These are phyloP conservation scores for Penicillium crystallinum DNA, from an alignment of 495 filamentous ascomycete species.

Conservation along the genomic window DNA sequence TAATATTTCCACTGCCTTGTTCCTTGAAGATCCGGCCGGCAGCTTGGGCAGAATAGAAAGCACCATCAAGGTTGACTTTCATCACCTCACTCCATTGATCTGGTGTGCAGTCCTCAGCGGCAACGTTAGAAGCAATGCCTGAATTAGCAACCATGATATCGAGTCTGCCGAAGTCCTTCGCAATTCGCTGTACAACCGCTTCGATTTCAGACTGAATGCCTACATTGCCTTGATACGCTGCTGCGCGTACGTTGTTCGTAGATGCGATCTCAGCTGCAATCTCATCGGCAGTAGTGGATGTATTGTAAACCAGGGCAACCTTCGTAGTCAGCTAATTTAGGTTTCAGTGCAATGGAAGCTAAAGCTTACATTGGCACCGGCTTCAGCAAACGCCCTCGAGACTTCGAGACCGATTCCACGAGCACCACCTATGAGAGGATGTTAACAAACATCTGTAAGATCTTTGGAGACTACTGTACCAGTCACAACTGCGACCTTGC, in stretches of 20 bases:
- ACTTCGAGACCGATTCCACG: slow-evolving; percentile 76
- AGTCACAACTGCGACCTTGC: slow-evolving; percentile 34
- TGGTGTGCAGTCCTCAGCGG: slow-evolving; percentile 33
- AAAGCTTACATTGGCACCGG: slow-evolving; percentile 59
- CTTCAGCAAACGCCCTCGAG: slow-evolving; percentile 66
- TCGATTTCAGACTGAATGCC: slow-evolving; percentile 51
- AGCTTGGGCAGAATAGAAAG: slow-evolving; percentile 42
- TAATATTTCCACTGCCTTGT: slow-evolving; percentile 37
- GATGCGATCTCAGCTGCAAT: slow-evolving; percentile 65
- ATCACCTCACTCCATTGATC: slow-evolving; percentile 37
- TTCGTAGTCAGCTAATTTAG: not conserved
- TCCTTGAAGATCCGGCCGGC: slow-evolving; percentile 38
- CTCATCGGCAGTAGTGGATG: slow-evolving; percentile 61
- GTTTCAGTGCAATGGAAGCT: not conserved
- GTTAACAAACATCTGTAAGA: not conserved
- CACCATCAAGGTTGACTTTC: slow-evolving; percentile 45
- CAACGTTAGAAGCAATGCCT: slow-evolving; percentile 51
- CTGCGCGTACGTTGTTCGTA: slow-evolving; percentile 60
- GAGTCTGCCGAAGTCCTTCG: slow-evolving; percentile 61
- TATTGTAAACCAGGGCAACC: slow-evolving; percentile 71
- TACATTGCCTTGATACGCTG: slow-evolving; percentile 67
- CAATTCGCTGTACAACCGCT: slow-evolving; percentile 47
- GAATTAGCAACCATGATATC: slow-evolving; percentile 77
- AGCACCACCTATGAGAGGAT: slow-evolving; percentile 51
- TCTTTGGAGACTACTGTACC: slow-evolving; percentile 6